These are phyloP conservation scores for Vitis hybrid DNA, from an alignment of 177 flowering plant species.

Conservation along the genomic window DNA sequence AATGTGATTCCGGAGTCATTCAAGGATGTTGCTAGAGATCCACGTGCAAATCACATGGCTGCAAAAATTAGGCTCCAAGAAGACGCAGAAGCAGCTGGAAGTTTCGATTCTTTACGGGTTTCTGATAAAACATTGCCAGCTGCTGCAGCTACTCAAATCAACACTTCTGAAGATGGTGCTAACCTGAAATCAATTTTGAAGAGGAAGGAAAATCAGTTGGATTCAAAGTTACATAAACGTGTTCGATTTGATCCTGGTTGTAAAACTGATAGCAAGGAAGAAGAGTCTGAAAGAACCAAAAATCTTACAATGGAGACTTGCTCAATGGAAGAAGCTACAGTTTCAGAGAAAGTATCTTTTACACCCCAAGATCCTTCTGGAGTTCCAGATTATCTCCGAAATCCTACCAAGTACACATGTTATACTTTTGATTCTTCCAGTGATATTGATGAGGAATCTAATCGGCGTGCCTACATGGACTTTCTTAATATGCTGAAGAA, in stretches of 20 bases:
- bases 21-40: slow-evolving; percentile 46
- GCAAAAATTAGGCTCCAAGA: slow-evolving; percentile 69
- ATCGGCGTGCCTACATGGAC: slow-evolving; percentile 61
- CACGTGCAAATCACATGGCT: slow-evolving; percentile 77
- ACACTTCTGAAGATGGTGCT: slow-evolving; percentile 25
- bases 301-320: slow-evolving; percentile 20
- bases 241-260: slow-evolving; percentile 66
- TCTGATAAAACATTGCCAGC: slow-evolving; percentile 20
- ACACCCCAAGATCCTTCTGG: slow-evolving; percentile 24
- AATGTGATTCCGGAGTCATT: slow-evolving; percentile 53
- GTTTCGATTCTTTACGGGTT: slow-evolving; percentile 30
- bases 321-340: slow-evolving; percentile 16
- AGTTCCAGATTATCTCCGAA: slow-evolving; percentile 77
- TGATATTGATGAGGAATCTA: slow-evolving; percentile 66
- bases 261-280: slow-evolving; percentile 19
- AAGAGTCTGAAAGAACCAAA: slow-evolving; percentile 23
- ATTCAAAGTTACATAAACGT: slow-evolving; percentile 59
- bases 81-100: slow-evolving; percentile 50
- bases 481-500: slow-evolving; percentile 41
- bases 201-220: slow-evolving; percentile 48
- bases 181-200: slow-evolving; percentile 72
- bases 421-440: slow-evolving; percentile 64
- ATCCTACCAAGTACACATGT: slow-evolving; percentile 71
- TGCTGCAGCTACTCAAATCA: slow-evolving; percentile 8
- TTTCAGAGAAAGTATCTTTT: slow-evolving; percentile 9